These are phyloP conservation scores for Dicorynia guianensis DNA, from an alignment of 306 rosid genomes.

Conservation along the genomic window DNA sequence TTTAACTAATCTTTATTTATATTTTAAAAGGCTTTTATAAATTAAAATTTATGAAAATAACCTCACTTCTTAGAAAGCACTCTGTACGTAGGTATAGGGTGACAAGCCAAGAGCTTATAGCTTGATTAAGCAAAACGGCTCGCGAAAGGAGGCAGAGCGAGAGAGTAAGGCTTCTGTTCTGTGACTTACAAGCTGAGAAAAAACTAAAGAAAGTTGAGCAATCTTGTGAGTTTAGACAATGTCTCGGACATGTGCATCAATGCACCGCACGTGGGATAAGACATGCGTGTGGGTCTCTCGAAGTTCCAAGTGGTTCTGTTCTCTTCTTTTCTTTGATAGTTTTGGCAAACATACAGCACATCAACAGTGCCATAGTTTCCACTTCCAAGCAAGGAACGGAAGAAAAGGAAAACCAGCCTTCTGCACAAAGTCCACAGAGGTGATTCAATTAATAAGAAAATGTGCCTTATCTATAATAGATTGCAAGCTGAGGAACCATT, in stretches of 20 bases:
- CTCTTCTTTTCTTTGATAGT: constrained; percentile 49
- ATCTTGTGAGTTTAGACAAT: constrained; percentile 60
- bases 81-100: neutral
- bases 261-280: constrained; percentile 77
- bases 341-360: constrained; percentile 53
- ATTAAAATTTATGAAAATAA: too few relatives aligned
- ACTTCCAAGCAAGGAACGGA: constrained; percentile 55
- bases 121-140: constrained; percentile 38
- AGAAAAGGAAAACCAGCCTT: constrained; percentile 51
- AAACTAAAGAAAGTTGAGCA: constrained; percentile 39
- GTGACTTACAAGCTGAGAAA: constrained; percentile 21
- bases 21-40: too few relatives aligned
- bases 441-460: constrained; percentile 18
- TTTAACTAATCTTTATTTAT: too few relatives aligned
- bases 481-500: constrained; percentile 29
- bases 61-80: too few relatives aligned
- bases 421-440: constrained; percentile 33
- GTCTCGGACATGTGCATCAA: constrained; percentile 79
- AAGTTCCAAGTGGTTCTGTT: constrained; percentile 46
- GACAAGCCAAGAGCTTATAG: constrained; percentile 46
- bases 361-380: constrained; percentile 49
- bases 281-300: constrained; percentile 73
- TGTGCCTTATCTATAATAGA: constrained; percentile 24
- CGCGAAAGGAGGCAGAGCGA: neutral
- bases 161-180: neutral